A percentile compares a stretch with the other conserved stretches of the same genome.
Conservation (phyloP, 2,329 filamentous ascomycete genomes). For the Scytalidium lignicola region DNA sequence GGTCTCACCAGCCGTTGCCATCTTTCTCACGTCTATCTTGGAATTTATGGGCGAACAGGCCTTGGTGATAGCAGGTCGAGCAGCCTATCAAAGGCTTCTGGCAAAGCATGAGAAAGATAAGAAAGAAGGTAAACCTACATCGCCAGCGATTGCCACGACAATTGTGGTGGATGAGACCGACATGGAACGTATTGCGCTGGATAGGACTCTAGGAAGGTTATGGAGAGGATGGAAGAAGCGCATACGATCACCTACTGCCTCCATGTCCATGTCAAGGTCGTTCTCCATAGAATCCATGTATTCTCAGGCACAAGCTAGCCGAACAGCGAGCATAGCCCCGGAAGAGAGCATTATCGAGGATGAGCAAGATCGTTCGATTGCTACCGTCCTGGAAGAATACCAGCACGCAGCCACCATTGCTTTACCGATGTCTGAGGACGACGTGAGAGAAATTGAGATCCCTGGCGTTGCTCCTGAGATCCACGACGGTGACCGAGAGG, state of each 20-base stretch:
- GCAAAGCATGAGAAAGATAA: constrained; percentile 54
- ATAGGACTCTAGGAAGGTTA: constrained; percentile 78
- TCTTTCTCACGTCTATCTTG: constrained; percentile 90
- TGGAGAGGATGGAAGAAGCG: constrained; percentile 97
- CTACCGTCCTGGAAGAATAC: constrained; percentile 17
- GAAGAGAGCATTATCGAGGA: constrained; percentile 24
- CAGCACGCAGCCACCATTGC: constrained; percentile 53
- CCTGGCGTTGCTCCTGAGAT: constrained; percentile 57
- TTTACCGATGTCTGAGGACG: constrained; percentile 61
- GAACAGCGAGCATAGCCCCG: constrained; percentile 33
- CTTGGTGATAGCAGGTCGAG: constrained; percentile 79
- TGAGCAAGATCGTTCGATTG: constrained; percentile 11
- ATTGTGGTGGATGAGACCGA: constrained; percentile 86
- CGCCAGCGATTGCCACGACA: constrained; percentile 52
- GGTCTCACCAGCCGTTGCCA: constrained; percentile 86
- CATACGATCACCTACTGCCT: constrained; percentile 52
- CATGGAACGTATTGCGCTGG: constrained; percentile 88
- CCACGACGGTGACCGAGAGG: constrained; percentile 56
- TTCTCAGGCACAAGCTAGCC: constrained; percentile 23
- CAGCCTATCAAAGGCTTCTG: constrained; percentile 66
- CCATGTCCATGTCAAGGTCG: constrained; percentile 40
- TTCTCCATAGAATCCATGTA: constrained; percentile 43
- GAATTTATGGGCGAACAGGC: constrained; percentile 93
- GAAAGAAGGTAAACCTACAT: constrained; percentile 41
- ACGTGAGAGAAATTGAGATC: constrained; percentile 76